Percentiles rank a stretch among this genome's conserved stretches.
These are phyloP conservation scores for Nissolia schottii DNA, from an alignment of 306 rosid species.

Conservation along the genomic window DNA sequence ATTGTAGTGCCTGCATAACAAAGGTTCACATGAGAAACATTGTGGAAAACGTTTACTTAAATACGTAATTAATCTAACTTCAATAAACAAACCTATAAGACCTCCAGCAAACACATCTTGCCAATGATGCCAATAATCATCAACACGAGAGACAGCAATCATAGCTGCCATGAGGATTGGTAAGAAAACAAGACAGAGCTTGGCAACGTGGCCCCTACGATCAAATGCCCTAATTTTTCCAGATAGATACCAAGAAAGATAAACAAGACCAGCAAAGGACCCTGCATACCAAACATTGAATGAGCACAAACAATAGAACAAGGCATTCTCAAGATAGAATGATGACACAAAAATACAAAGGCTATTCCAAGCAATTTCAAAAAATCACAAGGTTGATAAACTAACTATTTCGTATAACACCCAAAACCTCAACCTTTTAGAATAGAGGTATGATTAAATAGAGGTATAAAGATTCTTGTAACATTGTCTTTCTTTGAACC, in stretches of 20 bases:
- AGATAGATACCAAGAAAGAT: conserved; percentile 71
- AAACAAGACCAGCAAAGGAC: conserved; percentile 92
- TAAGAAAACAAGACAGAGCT: conserved; percentile 63
- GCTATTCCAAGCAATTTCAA: not conserved
- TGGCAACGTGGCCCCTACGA: conserved; percentile 73
- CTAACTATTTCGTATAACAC: not conserved
- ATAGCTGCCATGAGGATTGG: conserved; percentile 77
- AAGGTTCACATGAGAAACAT: conserved; percentile 30
- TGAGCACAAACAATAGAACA: conserved; percentile 8
- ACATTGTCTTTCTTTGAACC: not conserved
- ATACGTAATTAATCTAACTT: conserved; percentile 8
- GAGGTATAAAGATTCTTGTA: not conserved
- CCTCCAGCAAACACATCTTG: conserved; percentile 85
- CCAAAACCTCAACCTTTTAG: not conserved
- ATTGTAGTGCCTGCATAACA: conserved; percentile 55
- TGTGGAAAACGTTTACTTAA: not conserved
- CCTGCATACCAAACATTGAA: conserved; percentile 45
- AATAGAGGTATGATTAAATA: not conserved
- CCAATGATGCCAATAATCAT: conserved; percentile 99
- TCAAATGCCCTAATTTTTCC: conserved; percentile 85
- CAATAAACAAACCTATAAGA: conserved; percentile 62
- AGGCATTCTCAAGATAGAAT: not conserved
- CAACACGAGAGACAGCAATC: conserved; percentile 83
- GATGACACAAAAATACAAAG: not conserved
- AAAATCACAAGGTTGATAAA: not conserved